Conservation (phyloP, 1,284 basidiomycete genomes). For the Tremellales sp. region DNA sequence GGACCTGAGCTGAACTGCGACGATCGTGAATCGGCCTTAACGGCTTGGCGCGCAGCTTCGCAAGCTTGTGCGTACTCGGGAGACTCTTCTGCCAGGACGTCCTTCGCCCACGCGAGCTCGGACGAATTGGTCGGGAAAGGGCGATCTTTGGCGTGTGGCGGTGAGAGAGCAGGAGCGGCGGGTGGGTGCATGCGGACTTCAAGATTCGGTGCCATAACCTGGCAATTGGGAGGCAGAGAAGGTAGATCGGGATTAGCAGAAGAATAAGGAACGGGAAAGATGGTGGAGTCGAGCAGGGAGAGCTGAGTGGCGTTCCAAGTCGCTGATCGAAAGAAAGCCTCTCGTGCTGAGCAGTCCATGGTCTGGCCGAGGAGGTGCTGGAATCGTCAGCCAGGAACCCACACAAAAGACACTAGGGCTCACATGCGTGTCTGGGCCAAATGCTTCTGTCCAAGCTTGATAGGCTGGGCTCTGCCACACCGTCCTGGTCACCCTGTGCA, state of each 20-base stretch:
- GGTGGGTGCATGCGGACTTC: slow-evolving; percentile 29
- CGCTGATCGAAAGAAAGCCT: slow-evolving; percentile 68
- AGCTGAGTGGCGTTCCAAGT: slow-evolving; percentile 69
- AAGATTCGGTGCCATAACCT: slow-evolving; percentile 47
- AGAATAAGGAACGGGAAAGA: slow-evolving; percentile 68
- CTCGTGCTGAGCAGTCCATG: slow-evolving; percentile 60
- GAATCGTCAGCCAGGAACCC: slow-evolving; percentile 1
- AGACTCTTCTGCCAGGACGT: slow-evolving; percentile 9
- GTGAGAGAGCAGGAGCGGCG: slow-evolving; percentile 11
- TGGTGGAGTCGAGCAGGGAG: slow-evolving; percentile 63
- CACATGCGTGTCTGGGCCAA: slow-evolving; percentile 60
- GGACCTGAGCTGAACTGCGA: slow-evolving; percentile 21
- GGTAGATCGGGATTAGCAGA: slow-evolving; percentile 29
- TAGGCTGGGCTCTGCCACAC: slow-evolving; percentile 68
- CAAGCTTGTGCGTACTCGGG: slow-evolving; percentile 19
- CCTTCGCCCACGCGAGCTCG: slow-evolving; percentile 18
- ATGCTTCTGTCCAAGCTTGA: slow-evolving; percentile 64
- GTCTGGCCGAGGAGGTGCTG: slow-evolving; percentile 68
- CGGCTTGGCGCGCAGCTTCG: slow-evolving; percentile 16
- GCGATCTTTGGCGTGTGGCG: slow-evolving; percentile 23
- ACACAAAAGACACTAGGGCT: slow-evolving; percentile 22
- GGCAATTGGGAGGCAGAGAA: slow-evolving; percentile 39
- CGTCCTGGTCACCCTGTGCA: slow-evolving; percentile 64
- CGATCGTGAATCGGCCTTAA: slow-evolving; percentile 15
- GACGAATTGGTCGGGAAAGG: slow-evolving; percentile 20